Base-by-base conservation (phyloP, 148 eudicot species). In the Persicaria tinctoria region DNA sequence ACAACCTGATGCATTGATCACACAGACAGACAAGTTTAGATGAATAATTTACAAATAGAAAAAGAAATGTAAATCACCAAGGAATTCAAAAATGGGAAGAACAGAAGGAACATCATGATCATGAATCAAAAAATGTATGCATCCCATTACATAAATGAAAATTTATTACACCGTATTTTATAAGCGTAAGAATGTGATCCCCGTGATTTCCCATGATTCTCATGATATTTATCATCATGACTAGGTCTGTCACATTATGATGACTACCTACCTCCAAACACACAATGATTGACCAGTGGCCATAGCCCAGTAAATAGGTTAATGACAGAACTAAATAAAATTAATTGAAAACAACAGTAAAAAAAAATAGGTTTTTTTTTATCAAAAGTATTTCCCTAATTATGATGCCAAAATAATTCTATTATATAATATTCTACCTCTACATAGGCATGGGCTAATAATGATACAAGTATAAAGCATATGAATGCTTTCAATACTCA, bases 1-100 rank as follows among this genome's bases (percentile, higher is more conserved):
- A 72, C 81, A 77, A 93, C 88, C 97, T 93, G 82, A 51, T 73
- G 75, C 47, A 55, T 47, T 68, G 70, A 13, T 64, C 45, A 64
- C 6, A 64, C 38, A 64, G 5, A 14, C 47, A 64, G 47, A n/a
- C n/a, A 38, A 64, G 46, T 13, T 64, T 64, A 64, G 46, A 64
- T 64, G n/a, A 5, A 17, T 59, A 59, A 59, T 18, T 20, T 14
- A 4, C 16, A 53, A 13, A 8, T 53, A 53, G n/a, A 53, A 59
- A 8, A 59, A 20, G 12, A 23, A 38, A 23, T 6, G 6, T 46
- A 38, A 66, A 66, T 41, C 48, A 38, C 48, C 47, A 66, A 41
- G 48, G 70, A 66, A 38, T 12, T 66, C 18, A 6, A 0, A 60
- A 13, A 60, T 27, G 44, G 44, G 13, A 23, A 60, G 32, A 27